Evolutionary conservation across 805 yeast genomes (phyloP).

Genomic region (Candida arabinofermentans): DNA sequence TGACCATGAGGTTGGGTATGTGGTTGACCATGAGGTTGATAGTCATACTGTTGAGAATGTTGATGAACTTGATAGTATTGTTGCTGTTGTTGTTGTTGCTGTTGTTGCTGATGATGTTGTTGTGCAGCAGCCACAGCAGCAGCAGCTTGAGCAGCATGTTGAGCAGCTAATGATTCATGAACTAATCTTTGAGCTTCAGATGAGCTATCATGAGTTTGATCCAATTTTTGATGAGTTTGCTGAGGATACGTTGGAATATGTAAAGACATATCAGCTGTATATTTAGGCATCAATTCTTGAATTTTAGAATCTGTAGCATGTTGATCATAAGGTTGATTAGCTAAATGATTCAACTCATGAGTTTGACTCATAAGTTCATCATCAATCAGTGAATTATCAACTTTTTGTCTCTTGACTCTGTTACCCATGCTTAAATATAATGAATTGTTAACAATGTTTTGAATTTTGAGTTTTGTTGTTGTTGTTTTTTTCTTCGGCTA

Average conservation of each 20-base stretch:
- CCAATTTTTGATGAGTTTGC: slow-evolving; percentile 1
- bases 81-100: slow-evolving; percentile 9
- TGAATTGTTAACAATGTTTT: background rate
- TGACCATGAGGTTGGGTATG: no score
- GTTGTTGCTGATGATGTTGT: slow-evolving; percentile 5
- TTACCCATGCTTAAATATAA: slow-evolving; percentile 9
- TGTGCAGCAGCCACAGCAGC: slow-evolving; percentile 22
- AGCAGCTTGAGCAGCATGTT: slow-evolving; percentile 7
- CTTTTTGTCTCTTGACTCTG: slow-evolving; percentile 20
- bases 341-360: slow-evolving; percentile 15
- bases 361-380: slow-evolving; percentile 20
- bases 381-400: slow-evolving; percentile 21
- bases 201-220: background rate
- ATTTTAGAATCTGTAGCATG: slow-evolving; percentile 16
- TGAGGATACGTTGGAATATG: slow-evolving; percentile 15
- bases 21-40: slow-evolving; percentile 11
- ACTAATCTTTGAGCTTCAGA: slow-evolving; percentile 16
- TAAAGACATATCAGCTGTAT: slow-evolving; percentile 13
- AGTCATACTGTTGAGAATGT: slow-evolving; percentile 6
- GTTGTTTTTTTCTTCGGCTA: background rate
- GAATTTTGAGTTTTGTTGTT: background rate
- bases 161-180: slow-evolving; percentile 18
- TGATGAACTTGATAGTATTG: slow-evolving; percentile 13
- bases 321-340: slow-evolving; percentile 13
- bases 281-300: slow-evolving; percentile 20